Conservation (phyloP, 1,139 yeast species). For the Kodamaea fungicola region DNA sequence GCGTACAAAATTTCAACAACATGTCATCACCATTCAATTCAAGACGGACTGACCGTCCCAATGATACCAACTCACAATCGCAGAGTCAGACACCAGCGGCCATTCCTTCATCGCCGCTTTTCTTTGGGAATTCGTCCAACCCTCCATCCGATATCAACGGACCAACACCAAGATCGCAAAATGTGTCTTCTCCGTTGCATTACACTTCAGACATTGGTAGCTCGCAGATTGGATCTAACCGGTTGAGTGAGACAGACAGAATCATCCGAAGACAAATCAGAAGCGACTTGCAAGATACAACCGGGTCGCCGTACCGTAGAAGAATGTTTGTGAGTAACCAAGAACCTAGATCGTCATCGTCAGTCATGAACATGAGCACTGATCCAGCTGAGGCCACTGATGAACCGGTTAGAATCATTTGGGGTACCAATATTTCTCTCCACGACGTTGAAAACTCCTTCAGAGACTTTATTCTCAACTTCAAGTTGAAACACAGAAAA, state of each 20-base stretch:
- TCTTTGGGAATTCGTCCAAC: constrained; percentile 54
- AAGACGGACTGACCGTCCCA: constrained; percentile 8
- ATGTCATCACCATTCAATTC: constrained; percentile 22
- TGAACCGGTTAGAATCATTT: constrained; percentile 84
- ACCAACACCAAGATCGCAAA: constrained; percentile 18
- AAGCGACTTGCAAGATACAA: constrained; percentile 41
- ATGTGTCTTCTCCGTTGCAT: constrained; percentile 45
- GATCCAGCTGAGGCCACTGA: constrained; percentile 31
- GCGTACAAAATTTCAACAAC: constrained; percentile 4
- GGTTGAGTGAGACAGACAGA: constrained; percentile 42
- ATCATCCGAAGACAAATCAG: constrained; percentile 40
- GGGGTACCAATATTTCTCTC: constrained; percentile 98
- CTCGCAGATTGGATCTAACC: constrained; percentile 19
- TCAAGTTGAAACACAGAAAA: constrained; percentile 74
- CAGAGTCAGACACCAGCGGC: constrained; percentile 28
- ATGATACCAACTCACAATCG: constrained; percentile 34
- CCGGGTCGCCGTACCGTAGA: constrained; percentile 41
- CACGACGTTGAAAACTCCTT: constrained; percentile 79
- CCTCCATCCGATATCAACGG: constrained; percentile 35
- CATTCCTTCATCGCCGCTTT: constrained; percentile 68
- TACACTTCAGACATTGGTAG: constrained; percentile 37
- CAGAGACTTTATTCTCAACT: constrained; percentile 78
- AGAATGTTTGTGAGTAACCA: constrained; percentile 29
- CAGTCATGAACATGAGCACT: constrained; percentile 29
- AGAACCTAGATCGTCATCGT: constrained; percentile 14